These are phyloP conservation scores for Aspergillus cejpii DNA, from an alignment of 2,329 filamentous ascomycete genomes.

Conservation along the genomic window DNA sequence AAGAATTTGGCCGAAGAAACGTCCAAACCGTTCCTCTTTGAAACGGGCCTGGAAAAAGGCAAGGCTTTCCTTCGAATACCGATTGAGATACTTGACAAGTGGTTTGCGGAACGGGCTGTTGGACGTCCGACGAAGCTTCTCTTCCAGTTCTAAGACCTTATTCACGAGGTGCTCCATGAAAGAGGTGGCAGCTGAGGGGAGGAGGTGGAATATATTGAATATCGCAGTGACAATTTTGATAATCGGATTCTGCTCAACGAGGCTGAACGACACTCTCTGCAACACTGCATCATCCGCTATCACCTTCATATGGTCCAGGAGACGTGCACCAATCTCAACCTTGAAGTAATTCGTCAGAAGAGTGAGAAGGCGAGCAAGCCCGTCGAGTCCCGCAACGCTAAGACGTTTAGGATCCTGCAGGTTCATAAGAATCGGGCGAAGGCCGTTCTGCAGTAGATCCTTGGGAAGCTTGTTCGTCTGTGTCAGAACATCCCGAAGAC, in stretches of 20 bases:
- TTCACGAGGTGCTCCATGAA: constrained; percentile 90
- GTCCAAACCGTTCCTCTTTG: constrained; percentile 78
- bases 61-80: constrained; percentile 86
- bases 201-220: constrained; percentile 93
- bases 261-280: constrained; percentile 87
- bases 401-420: constrained; percentile 88
- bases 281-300: constrained; percentile 75
- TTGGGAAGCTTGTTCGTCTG: constrained; percentile 90
- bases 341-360: constrained; percentile 98
- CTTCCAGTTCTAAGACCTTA: constrained; percentile 81
- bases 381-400: constrained; percentile 82
- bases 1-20: constrained; percentile 84
- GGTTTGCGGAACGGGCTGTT: constrained; percentile 87
- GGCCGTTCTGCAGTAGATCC: constrained; percentile 85
- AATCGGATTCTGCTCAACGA: constrained; percentile 83
- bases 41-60: constrained; percentile 69
- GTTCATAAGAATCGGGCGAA: constrained; percentile 92
- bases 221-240: constrained; percentile 96
- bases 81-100: constrained; percentile 86
- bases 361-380: constrained; percentile 79
- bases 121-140: constrained; percentile 74
- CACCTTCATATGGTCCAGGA: constrained; percentile 89
- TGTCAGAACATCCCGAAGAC: constrained; percentile 76
- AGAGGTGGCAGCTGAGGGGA: constrained; percentile 79
- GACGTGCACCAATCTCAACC: constrained; percentile 85